Evolutionary conservation across 352 stramenopile genomes (phyloP).

Genomic region (Globisporangium paroecandrum): DNA sequence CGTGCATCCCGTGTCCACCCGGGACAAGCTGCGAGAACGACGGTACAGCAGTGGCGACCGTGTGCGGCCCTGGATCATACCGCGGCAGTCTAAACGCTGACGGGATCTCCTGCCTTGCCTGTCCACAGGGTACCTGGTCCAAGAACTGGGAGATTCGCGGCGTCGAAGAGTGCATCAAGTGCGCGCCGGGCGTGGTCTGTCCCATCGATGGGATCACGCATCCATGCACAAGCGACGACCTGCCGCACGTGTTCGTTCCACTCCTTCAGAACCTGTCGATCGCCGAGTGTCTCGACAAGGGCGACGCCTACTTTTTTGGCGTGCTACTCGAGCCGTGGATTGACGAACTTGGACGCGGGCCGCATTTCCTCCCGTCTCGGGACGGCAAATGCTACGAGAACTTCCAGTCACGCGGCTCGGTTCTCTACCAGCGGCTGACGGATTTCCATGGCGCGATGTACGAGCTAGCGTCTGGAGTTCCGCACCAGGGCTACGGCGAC

Average conservation of each 20-base stretch:
- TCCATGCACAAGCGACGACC: slow-evolving; percentile 89
- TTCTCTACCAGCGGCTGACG: slow-evolving; percentile 92
- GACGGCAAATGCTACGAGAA: slow-evolving; percentile 94
- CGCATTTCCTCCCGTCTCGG: slow-evolving; percentile 85
- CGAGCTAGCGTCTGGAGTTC: slow-evolving; percentile 87
- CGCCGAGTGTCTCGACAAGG: slow-evolving; percentile 87
- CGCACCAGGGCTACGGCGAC: slow-evolving; percentile 94
- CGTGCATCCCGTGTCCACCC: slow-evolving; percentile 91
- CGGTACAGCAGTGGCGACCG: slow-evolving; percentile 77
- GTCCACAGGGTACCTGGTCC: slow-evolving; percentile 95
- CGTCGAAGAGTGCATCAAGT: slow-evolving; percentile 91
- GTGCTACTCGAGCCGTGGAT: slow-evolving; percentile 95
- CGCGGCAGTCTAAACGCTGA: slow-evolving; percentile 82
- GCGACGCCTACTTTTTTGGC: slow-evolving; percentile 89
- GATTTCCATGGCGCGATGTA: slow-evolving; percentile 94
- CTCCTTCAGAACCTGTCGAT: slow-evolving; percentile 79
- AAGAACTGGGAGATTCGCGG: slow-evolving; percentile 97
- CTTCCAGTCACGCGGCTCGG: slow-evolving; percentile 73
- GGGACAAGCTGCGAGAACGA: slow-evolving; percentile 91
- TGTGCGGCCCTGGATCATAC: slow-evolving; percentile 94
- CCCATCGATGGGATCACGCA: slow-evolving; percentile 94
- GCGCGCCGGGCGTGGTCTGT: slow-evolving; percentile 91
- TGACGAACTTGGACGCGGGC: slow-evolving; percentile 88
- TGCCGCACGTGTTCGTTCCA: slow-evolving; percentile 90
- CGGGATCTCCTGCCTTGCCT: slow-evolving; percentile 87